These are phyloP conservation scores for Pythium volutum DNA, from an alignment of 352 stramenopile species.

Conservation along the genomic window DNA sequence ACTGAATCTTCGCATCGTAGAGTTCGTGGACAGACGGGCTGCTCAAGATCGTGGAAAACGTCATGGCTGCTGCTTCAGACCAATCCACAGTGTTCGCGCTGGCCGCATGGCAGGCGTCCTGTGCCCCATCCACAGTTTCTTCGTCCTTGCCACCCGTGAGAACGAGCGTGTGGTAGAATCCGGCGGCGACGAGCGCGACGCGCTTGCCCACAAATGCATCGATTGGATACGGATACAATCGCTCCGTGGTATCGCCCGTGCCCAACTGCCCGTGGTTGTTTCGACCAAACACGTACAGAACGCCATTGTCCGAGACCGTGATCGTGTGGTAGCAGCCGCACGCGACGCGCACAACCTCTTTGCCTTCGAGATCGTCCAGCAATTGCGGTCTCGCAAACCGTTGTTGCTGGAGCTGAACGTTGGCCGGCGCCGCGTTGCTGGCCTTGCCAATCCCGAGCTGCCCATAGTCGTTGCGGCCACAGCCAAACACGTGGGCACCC, in stretches of 20 bases:
- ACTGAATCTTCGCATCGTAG: background rate
- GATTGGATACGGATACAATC: slow-evolving; percentile 80
- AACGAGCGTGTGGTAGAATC: slow-evolving; percentile 94
- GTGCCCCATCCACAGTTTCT: slow-evolving; percentile 21
- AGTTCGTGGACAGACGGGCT: slow-evolving; percentile 2
- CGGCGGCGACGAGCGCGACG: slow-evolving; percentile 84
- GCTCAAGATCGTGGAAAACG: background rate
- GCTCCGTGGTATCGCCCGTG: slow-evolving; percentile 88
- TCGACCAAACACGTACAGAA: slow-evolving; percentile 92
- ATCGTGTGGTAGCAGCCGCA: slow-evolving; percentile 92
- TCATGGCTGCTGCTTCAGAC: background rate
- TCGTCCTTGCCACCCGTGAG: slow-evolving; percentile 79
- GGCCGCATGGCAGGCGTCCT: background rate
- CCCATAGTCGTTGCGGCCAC: slow-evolving; percentile 93
- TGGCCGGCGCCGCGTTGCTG: slow-evolving; percentile 30
- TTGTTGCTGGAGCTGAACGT: slow-evolving; percentile 70
- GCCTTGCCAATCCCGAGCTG: slow-evolving; percentile 83
- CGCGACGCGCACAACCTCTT: slow-evolving; percentile 80
- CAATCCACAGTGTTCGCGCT: background rate
- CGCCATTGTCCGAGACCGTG: slow-evolving; percentile 82
- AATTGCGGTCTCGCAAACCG: slow-evolving; percentile 55
- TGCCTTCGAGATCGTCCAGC: slow-evolving; percentile 72
- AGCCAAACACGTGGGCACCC: slow-evolving; percentile 74
- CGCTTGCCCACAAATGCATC: slow-evolving; percentile 90
- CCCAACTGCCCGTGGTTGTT: slow-evolving; percentile 94